A percentile compares a stretch with the other conserved stretches of the same genome.
Conservation (phyloP, 2,329 filamentous ascomycete genomes). For the Dactylellina parvicollis region DNA sequence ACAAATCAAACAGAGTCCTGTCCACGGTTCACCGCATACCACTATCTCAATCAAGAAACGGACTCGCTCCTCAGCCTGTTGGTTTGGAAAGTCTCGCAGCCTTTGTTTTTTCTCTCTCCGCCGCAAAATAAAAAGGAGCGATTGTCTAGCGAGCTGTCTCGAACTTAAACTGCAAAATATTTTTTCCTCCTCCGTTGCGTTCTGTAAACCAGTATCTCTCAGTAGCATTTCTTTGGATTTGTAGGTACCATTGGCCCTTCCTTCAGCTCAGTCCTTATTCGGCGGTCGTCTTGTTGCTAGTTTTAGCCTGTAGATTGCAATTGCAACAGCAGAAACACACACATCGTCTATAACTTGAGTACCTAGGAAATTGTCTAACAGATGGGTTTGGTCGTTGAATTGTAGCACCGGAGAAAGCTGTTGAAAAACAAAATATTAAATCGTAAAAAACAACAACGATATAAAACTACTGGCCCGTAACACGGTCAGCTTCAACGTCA, state of each 20-base stretch:
- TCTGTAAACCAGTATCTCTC: neutral
- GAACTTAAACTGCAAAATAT: constrained; percentile 33
- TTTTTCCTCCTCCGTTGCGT: constrained; percentile 11
- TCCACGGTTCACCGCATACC: constrained; percentile 35
- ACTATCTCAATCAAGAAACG: constrained; percentile 28
- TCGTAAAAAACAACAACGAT: neutral
- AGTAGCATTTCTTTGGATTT: constrained; percentile 16
- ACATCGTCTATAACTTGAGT: too few species aligned
- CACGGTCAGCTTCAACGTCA: constrained; percentile 42
- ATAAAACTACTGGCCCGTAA: constrained; percentile 40
- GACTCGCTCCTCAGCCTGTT: constrained; percentile 29
- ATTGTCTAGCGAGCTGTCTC: constrained; percentile 38
- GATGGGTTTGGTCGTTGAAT: too few species aligned
- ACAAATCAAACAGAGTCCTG: constrained; percentile 18
- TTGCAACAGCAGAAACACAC: too few species aligned
- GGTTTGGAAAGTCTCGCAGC: neutral
- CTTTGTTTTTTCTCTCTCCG: constrained; percentile 1
- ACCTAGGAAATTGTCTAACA: too few species aligned
- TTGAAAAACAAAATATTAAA: too few species aligned
- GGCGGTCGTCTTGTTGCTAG: constrained; percentile 27
- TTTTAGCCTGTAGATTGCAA: constrained; percentile 17
- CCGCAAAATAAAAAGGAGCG: constrained; percentile 35
- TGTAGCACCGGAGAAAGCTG: too few species aligned
- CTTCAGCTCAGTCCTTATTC: constrained; percentile 13
- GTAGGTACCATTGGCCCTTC: constrained; percentile 23